These are phyloP conservation scores for Begonia loranthoides DNA, from an alignment of 306 rosid species.

Conservation along the genomic window DNA sequence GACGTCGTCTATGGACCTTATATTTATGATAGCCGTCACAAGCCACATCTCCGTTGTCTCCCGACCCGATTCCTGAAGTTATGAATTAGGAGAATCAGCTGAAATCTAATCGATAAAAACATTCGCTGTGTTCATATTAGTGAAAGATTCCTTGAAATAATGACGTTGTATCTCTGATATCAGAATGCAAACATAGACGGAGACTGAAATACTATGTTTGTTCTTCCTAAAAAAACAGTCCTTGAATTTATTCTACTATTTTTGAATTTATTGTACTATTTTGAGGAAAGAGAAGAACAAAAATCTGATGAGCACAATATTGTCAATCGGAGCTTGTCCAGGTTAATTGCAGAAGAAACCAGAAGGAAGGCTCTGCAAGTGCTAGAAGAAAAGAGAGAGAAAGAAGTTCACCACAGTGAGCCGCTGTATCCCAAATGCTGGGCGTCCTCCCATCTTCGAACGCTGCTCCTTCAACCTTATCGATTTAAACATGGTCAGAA, in stretches of 20 bases:
- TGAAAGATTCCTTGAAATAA: too few species aligned
- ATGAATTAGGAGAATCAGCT: too few species aligned
- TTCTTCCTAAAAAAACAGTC: too few species aligned
- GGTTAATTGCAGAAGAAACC: too few species aligned
- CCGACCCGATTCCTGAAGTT: slow-evolving; percentile 19
- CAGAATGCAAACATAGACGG: too few species aligned
- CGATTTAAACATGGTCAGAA: background rate
- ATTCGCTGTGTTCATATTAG: background rate
- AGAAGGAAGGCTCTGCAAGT: too few species aligned
- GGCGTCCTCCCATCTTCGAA: slow-evolving; percentile 59
- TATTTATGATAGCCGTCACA: slow-evolving; percentile 56
- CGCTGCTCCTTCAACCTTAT: slow-evolving; percentile 70
- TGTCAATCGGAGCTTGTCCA: too few species aligned
- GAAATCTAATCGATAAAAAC: background rate
- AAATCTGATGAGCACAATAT: too few species aligned
- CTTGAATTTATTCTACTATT: too few species aligned
- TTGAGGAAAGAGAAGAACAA: too few species aligned
- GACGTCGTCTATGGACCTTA: slow-evolving; percentile 24
- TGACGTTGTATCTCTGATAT: background rate
- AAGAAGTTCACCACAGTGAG: slow-evolving; percentile 25
- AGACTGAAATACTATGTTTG: too few species aligned
- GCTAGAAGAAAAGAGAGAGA: background rate
- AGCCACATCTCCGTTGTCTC: slow-evolving; percentile 49
- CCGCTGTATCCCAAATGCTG: slow-evolving; percentile 58
- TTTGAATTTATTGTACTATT: too few species aligned